Evolutionary conservation across 148 eudicot species (phyloP), one percentile per base, ranked within the genome.

Genomic region (Persicaria tinctoria): DNA sequence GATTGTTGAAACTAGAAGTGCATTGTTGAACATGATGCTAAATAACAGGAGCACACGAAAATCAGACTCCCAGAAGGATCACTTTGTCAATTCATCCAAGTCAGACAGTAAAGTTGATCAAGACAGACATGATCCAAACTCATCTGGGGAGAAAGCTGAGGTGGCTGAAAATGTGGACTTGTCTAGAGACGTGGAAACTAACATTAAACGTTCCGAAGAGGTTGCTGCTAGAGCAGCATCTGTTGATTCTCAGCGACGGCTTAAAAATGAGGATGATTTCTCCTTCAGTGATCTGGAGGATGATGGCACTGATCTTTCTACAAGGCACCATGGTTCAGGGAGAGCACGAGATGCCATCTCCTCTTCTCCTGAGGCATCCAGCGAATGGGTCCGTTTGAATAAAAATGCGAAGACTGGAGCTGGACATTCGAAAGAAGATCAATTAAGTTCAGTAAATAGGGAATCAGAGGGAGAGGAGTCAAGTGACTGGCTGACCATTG

Each of bases 211-310:
- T 51, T 72, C 41, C 72, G 69, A 76, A 18, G 68, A 77, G 50
- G 82, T 69, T 77, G 82, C 77, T 17, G 27, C 32, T 17, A 56
- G 16, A 70, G 14, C 49, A 73, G 50, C 77, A 13, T 74, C 79
- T 72, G 8, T 12, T 62, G 32, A 56, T 70, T 64, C 79, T 56
- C 48, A 47, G 23, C 85, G 78, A 73, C 74, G 57, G 48, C 75
- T 80, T 41, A 76, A 76, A 76, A 81, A 77, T 60, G 89, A 82
- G 72, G 93, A 92, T 48, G 97, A 85, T 60, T 77, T 84, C 68
- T 90, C 90, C 20, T 92, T 90, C 80, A 92, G 91, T 74, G 89
- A 92, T 79, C 81, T 88, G n/a, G 94, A 92, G 74, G 88, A 88
- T 64, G 90, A 84, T 49, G 91, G 89, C 16, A 77, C 11, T 45